A percentile compares a stretch with the other conserved stretches of the same genome.
Evolutionary conservation across 305 asterid genomes (phyloP).

Genomic region (Lippia alba): DNA sequence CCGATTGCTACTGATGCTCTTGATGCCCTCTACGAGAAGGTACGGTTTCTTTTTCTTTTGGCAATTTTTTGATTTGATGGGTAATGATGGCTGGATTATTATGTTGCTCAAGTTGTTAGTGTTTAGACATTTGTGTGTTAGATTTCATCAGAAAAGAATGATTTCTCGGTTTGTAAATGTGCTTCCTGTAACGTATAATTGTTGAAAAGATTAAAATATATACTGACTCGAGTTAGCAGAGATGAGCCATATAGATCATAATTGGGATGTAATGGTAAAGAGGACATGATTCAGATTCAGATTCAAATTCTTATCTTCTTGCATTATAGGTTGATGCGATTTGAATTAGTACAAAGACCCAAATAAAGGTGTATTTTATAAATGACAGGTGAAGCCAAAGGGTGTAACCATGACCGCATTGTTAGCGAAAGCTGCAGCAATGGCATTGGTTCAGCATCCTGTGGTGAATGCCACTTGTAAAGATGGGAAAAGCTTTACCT

Average conservation of each 20-base stretch:
- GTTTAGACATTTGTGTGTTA: not conserved
- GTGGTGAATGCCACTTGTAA: constrained; percentile 90
- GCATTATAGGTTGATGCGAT: not conserved
- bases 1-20: constrained; percentile 76
- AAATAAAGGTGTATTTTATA: constrained; percentile 15
- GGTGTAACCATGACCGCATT: constrained; percentile 97
- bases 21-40: constrained; percentile 86
- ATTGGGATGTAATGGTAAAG: constrained; percentile 6
- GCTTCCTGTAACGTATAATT: too few relatives aligned
- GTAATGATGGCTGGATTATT: not conserved
- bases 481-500: constrained; percentile 92
- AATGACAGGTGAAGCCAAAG: constrained; percentile 67
- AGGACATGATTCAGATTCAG: not conserved
- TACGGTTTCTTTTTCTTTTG: constrained; percentile 37
- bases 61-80: constrained; percentile 10
- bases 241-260: constrained; percentile 14
- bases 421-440: constrained; percentile 93
- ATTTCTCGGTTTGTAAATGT: not conserved
- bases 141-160: not conserved
- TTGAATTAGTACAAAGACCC: constrained; percentile 23
- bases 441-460: constrained; percentile 95
- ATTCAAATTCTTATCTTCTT: not conserved
- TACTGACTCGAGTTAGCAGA: not conserved
- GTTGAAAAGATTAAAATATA: constrained; percentile 2
- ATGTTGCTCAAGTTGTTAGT: not conserved